phyloP scores from a whole-genome alignment of 768 basidiomycete species.

The Termitomyces sp. region DNA sequence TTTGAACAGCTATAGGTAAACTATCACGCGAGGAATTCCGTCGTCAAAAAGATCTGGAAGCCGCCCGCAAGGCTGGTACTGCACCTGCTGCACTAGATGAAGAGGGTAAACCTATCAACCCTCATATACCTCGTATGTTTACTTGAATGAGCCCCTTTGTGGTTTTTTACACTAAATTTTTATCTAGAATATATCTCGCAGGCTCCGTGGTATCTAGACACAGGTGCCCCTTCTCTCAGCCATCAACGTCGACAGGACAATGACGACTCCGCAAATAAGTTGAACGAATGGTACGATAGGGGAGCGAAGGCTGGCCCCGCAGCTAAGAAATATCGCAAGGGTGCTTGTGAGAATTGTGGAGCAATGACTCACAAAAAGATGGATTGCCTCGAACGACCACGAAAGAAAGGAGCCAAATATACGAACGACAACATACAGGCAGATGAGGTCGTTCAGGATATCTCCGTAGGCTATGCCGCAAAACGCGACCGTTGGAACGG shows the following conservation, averaged over 20 bases:
- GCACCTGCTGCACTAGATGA: conserved; percentile 94
- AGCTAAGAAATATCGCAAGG: conserved; percentile 95
- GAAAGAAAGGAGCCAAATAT: conserved; percentile 93
- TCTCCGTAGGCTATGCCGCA: conserved; percentile 76
- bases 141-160: neutral
- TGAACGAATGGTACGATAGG: conserved; percentile 90
- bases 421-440: conserved; percentile 86
- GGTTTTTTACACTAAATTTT: neutral
- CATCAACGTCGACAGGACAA: conserved; percentile 86
- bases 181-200: conserved; percentile 90
- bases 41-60: conserved; percentile 94
- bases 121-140: conserved; percentile 90
- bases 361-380: conserved; percentile 88
- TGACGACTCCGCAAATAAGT: conserved; percentile 51
- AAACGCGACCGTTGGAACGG: conserved; percentile 99
- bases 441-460: conserved; percentile 85
- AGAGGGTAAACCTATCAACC: conserved; percentile 94
- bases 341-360: conserved; percentile 98
- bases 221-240: conserved; percentile 86
- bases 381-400: conserved; percentile 94
- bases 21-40: conserved; percentile 93
- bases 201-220: conserved; percentile 98
- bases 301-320: conserved; percentile 82
- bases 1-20: conserved; percentile 56
- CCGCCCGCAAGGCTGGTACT: conserved; percentile 97